phyloP scores from a whole-genome alignment of 257 asterid genomes.

The Jacaranda mimosifolia region DNA sequence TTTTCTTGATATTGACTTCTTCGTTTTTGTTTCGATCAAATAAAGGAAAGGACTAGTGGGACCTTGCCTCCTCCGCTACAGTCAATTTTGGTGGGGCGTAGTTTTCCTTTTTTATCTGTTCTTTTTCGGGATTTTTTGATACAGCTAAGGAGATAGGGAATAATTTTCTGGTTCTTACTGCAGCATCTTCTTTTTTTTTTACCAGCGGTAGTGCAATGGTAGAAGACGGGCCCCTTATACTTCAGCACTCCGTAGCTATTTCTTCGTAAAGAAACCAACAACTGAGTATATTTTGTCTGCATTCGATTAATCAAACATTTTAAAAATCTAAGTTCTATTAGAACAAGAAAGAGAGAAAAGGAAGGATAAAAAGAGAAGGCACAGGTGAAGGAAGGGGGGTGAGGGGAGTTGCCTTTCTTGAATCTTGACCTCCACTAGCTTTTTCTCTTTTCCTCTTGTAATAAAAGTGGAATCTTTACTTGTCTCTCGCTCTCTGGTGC shows the following conservation, averaged over 20 bases:
- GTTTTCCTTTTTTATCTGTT: not conserved
- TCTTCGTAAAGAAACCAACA: slow-evolving; percentile 24
- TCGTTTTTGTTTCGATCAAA: too few species aligned
- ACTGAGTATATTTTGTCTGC: slow-evolving; percentile 30
- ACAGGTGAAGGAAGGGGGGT: slow-evolving; percentile 3
- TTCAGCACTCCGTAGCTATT: slow-evolving; percentile 32
- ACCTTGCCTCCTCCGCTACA: too few species aligned
- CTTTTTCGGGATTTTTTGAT: not conserved
- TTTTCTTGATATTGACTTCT: slow-evolving; percentile 32
- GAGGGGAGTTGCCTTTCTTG: slow-evolving; percentile 44
- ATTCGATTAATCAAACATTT: slow-evolving; percentile 30
- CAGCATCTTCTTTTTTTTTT: slow-evolving; percentile 15
- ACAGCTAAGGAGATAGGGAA: slow-evolving; percentile 5
- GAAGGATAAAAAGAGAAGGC: slow-evolving; percentile 6
- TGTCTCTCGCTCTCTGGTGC: slow-evolving; percentile 36
- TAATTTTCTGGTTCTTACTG: not conserved
- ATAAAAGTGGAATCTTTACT: slow-evolving; percentile 56
- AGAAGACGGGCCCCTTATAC: slow-evolving; percentile 28
- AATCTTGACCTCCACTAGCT: slow-evolving; percentile 50
- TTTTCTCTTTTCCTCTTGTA: slow-evolving; percentile 32
- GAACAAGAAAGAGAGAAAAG: not conserved
- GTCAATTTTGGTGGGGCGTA: slow-evolving; percentile 27
- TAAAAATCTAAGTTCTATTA: slow-evolving; percentile 20
- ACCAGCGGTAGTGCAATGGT: not conserved
- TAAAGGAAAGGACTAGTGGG: too few species aligned